A percentile compares a stretch with the other conserved stretches of the same genome.
Evolutionary conservation across 352 stramenopile species (phyloP).

Genomic region (Pythium oligandrum): DNA sequence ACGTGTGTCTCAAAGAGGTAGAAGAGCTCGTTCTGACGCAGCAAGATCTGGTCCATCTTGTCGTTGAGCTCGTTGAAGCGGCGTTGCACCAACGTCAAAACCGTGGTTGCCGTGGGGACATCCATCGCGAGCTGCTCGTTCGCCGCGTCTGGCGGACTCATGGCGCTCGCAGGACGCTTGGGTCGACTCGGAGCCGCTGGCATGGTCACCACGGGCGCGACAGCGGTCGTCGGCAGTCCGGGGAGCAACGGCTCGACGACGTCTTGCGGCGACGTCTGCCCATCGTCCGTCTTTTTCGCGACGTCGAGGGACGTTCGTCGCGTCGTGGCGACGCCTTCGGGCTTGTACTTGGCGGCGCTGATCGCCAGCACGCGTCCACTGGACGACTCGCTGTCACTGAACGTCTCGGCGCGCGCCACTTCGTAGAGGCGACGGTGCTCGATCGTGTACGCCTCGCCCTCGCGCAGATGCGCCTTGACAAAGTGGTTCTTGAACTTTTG

Average conservation of each 20-base stretch:
- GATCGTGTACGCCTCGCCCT: slow-evolving; percentile 73
- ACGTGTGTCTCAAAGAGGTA: too few relatives aligned
- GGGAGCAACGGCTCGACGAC: not conserved
- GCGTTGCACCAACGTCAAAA: slow-evolving; percentile 60
- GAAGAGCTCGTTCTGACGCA: too few relatives aligned
- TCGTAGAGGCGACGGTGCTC: slow-evolving; percentile 76
- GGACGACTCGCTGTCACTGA: slow-evolving; percentile 20
- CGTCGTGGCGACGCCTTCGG: slow-evolving; percentile 1
- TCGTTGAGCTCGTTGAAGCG: slow-evolving; percentile 68
- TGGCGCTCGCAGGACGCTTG: slow-evolving; percentile 19
- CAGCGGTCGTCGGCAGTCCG: not conserved
- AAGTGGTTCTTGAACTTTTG: slow-evolving; percentile 88
- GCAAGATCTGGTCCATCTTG: slow-evolving; percentile 38
- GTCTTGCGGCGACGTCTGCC: slow-evolving; percentile 1
- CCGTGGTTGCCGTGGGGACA: slow-evolving; percentile 29
- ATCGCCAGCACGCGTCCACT: not conserved
- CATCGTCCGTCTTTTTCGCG: slow-evolving; percentile 15
- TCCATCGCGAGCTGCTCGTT: slow-evolving; percentile 2
- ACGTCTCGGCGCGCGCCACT: slow-evolving; percentile 56
- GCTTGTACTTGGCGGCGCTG: slow-evolving; percentile 13
- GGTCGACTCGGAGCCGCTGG: slow-evolving; percentile 6
- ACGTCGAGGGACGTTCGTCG: slow-evolving; percentile 14
- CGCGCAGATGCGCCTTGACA: slow-evolving; percentile 63
- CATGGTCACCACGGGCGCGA: not conserved
- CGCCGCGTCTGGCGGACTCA: not conserved